Base-by-base conservation (phyloP, 306 rosid genomes). In the Glycine latifolia region DNA sequence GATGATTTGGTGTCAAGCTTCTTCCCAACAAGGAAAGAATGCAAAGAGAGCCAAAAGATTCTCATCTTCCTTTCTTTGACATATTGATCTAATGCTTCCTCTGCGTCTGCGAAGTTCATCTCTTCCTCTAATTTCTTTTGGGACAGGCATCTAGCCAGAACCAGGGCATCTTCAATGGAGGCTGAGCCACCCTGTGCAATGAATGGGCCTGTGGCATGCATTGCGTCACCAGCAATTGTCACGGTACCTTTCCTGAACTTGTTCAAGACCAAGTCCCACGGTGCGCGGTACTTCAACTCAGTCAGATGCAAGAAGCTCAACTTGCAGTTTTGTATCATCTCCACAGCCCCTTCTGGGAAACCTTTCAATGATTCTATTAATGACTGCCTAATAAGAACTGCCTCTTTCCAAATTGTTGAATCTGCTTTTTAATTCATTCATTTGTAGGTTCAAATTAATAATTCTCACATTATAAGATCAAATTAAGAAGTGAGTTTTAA, bases 191-290 rank as follows among this genome's bases (percentile, higher is more conserved):
- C 92, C 3, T 91, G 96, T 33, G 89, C 93, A 55, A 87, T 73
- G 63, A 91, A 91, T 12, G 96, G 96, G 2, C 93, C 92, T 55
- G 87, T 87, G n/a, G 76, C 83, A 79, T 91, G 93, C 91, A 89
- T 85, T 39, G 93, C 91, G n/a, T 91, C 96, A 5, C 93, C 96
- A 0, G 93, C 93, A n/a, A 91, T 56, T n/a, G 85, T 76, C 14
- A 81, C 50, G 3, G 80, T 84, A 6, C 91, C 87, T 37, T 86
- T 88, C 14, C 73, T 67, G 9, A 89, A 89, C 0, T 56, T 85
- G 71, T 58, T 66, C 0, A 78, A 31, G 7, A 89, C 16, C n/a
- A 88, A 39, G 2, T 87, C 88, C 91, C 88, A 88, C 1, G 91
- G 87, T 7, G 86, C 73, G 1, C 82, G 80, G 76, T 89, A 87